A percentile compares a stretch with the other conserved stretches of the same genome.
phyloP scores from a whole-genome alignment of 441 rosid genomes.

The Iberis amara region DNA sequence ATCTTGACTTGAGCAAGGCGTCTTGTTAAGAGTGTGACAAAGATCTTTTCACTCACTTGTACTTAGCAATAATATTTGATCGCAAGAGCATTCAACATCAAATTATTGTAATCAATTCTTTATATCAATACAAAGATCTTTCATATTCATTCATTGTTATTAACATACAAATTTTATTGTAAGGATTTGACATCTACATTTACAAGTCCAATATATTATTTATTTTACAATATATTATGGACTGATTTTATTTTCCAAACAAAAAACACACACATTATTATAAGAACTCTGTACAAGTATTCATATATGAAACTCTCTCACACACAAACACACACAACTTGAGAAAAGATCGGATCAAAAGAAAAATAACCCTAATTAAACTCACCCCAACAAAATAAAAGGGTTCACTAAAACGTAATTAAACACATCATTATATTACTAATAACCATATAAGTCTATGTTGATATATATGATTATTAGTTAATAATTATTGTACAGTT shows the following conservation, averaged over 20 bases:
- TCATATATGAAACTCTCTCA: conserved; percentile 5
- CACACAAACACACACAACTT: conserved; percentile 4
- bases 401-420: conserved; percentile 21
- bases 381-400: conserved; percentile 27
- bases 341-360: neutral
- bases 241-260: neutral
- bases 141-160: too few relatives aligned
- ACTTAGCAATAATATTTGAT: too few relatives aligned
- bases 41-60: too few relatives aligned
- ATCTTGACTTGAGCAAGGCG: too few relatives aligned
- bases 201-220: conserved; percentile 10
- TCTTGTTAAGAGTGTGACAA: too few relatives aligned
- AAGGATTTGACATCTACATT: too few relatives aligned
- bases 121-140: too few relatives aligned
- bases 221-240: conserved; percentile 14
- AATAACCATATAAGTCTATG: neutral
- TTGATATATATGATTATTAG: neutral
- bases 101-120: too few relatives aligned
- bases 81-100: too few relatives aligned
- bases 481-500: conserved; percentile 23
- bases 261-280: neutral
- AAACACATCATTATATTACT: conserved; percentile 21
- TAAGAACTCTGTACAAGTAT: conserved; percentile 24
- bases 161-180: too few relatives aligned
- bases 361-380: conserved; percentile 21